phyloP scores from a whole-genome alignment of 2,329 filamentous ascomycete species.

The Ascochyta koolunga region DNA sequence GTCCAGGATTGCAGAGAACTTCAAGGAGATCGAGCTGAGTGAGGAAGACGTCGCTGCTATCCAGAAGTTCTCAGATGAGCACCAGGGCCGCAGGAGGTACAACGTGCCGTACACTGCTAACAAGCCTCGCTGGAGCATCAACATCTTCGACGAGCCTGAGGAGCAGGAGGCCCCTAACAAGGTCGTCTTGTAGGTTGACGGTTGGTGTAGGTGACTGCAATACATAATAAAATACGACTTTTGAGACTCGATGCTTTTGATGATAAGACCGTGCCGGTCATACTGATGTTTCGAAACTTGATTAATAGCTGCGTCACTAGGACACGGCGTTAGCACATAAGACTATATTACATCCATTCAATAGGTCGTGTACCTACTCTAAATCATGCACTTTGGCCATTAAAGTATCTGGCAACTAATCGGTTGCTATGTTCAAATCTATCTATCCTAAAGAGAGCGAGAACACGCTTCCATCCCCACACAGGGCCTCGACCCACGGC shows the following conservation, averaged over 20 bases:
- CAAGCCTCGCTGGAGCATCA: conserved; percentile 39
- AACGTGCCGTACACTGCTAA: conserved; percentile 52
- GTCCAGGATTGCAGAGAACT: conserved; percentile 36
- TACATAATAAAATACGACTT: background rate
- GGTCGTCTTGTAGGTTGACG: conserved; percentile 16
- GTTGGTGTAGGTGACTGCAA: background rate
- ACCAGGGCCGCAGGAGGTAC: conserved; percentile 33
- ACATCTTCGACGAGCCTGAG: conserved; percentile 42
- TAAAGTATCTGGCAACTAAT: too few relatives aligned
- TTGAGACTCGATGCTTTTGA: background rate
- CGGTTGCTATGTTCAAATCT: too few relatives aligned
- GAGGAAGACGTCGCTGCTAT: conserved; percentile 33
- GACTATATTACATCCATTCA: too few relatives aligned
- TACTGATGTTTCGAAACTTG: too few relatives aligned
- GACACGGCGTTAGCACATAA: too few relatives aligned
- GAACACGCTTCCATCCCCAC: too few relatives aligned
- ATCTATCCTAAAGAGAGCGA: too few relatives aligned
- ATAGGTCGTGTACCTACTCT: too few relatives aligned
- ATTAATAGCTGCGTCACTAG: too few relatives aligned
- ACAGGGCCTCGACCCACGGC: too few relatives aligned
- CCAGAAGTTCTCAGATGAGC: conserved; percentile 59
- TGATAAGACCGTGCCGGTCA: too few relatives aligned
- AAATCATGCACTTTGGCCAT: too few relatives aligned
- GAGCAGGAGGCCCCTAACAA: conserved; percentile 31
- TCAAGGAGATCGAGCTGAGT: conserved; percentile 35